Percentiles rank a stretch among this genome's conserved stretches.
Conservation (phyloP, 2,329 filamentous ascomycete genomes). For the Diaporthe sp. region DNA sequence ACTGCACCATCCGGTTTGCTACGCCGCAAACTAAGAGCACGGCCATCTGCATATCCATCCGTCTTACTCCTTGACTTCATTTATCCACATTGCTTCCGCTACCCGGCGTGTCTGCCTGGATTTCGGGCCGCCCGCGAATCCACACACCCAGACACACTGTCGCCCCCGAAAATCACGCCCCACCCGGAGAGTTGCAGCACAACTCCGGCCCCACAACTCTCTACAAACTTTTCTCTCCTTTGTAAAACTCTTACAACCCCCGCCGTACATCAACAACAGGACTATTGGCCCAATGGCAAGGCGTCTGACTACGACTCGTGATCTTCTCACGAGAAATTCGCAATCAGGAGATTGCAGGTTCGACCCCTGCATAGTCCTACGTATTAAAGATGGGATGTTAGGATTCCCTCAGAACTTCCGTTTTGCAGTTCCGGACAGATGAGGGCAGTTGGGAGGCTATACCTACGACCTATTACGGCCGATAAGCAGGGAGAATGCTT, state of each 20-base stretch:
- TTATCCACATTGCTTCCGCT: not conserved
- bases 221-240: conserved; percentile 20
- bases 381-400: too few species aligned
- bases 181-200: not conserved
- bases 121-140: not conserved
- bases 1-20: not conserved
- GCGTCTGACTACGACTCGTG: conserved; percentile 56
- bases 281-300: conserved; percentile 54
- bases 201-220: not conserved
- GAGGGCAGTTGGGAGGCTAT: not conserved
- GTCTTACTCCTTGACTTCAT: not conserved
- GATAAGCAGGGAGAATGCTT: not conserved
- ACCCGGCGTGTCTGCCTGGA: too few species aligned
- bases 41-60: not conserved
- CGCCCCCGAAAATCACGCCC: not conserved
- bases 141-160: not conserved
- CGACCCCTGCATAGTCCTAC: conserved; percentile 34
- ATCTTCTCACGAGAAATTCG: conserved; percentile 12
- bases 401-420: rapidly evolving
- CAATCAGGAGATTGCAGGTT: conserved; percentile 40
- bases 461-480: not conserved
- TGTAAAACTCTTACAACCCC: not conserved
- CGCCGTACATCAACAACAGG: not conserved
- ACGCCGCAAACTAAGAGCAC: conserved; percentile 4
- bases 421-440: not conserved